These are phyloP conservation scores for Psilocybe cubensis DNA, from an alignment of 768 basidiomycete genomes.

Conservation along the genomic window DNA sequence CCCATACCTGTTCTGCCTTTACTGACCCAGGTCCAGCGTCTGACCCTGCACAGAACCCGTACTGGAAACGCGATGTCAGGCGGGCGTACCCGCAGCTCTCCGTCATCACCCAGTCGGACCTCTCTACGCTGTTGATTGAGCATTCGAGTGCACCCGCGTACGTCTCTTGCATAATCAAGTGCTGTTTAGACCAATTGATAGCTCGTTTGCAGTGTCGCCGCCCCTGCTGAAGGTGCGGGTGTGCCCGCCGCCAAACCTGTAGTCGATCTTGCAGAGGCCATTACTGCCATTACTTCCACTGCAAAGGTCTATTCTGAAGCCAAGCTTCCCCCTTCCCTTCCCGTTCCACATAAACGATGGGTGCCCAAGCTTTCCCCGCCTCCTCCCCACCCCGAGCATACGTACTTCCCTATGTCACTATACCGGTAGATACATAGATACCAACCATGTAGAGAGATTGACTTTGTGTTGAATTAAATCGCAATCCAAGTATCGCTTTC, in stretches of 20 bases:
- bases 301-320: slow-evolving; percentile 63
- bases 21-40: slow-evolving; percentile 55
- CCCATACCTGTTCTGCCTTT: background rate
- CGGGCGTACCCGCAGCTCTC: slow-evolving; percentile 92
- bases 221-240: slow-evolving; percentile 47
- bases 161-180: slow-evolving; percentile 29
- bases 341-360: slow-evolving; percentile 75
- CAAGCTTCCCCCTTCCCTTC: slow-evolving; percentile 76
- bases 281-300: slow-evolving; percentile 61
- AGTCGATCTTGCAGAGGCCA: slow-evolving; percentile 73
- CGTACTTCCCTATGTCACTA: slow-evolving; percentile 85
- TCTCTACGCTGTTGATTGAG: slow-evolving; percentile 81
- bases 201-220: slow-evolving; percentile 46
- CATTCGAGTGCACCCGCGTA: slow-evolving; percentile 72
- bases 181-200: background rate
- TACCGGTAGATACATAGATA: slow-evolving; percentile 41
- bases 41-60: slow-evolving; percentile 87
- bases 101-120: slow-evolving; percentile 81
- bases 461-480: background rate
- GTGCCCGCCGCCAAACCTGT: slow-evolving; percentile 50
- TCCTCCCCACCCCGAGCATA: slow-evolving; percentile 80
- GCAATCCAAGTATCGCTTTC: background rate
- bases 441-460: slow-evolving; percentile 3
- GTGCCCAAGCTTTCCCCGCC: slow-evolving; percentile 68
- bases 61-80: slow-evolving; percentile 96